A percentile compares a stretch with the other conserved stretches of the same genome.
Conservation (phyloP, 768 basidiomycete genomes). For the Hygrophorus russula region DNA sequence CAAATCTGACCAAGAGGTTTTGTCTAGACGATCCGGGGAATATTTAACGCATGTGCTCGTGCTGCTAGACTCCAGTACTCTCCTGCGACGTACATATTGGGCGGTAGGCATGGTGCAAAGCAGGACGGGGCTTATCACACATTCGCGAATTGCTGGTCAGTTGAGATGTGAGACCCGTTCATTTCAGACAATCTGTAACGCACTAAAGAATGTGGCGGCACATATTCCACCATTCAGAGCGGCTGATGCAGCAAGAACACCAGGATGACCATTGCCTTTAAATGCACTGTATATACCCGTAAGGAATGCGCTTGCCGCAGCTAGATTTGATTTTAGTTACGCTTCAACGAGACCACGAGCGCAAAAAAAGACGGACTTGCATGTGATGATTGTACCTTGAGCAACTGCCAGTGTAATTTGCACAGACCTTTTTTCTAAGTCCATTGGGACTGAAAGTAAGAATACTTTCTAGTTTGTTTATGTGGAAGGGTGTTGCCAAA, state of each 20-base stretch:
- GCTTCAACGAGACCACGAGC: slow-evolving; percentile 14
- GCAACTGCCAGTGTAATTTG: slow-evolving; percentile 28
- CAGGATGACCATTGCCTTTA: slow-evolving; percentile 33
- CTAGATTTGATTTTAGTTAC: slow-evolving; percentile 24
- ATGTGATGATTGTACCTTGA: slow-evolving; percentile 54
- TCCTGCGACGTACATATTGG: slow-evolving; percentile 35
- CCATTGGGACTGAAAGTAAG: not conserved
- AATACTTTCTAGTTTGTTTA: not conserved
- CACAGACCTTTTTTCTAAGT: slow-evolving; percentile 15
- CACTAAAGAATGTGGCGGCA: slow-evolving; percentile 72
- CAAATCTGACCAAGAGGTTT: slow-evolving; percentile 38
- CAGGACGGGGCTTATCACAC: slow-evolving; percentile 55
- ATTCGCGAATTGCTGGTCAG: slow-evolving; percentile 60
- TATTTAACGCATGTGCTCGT: too few relatives aligned
- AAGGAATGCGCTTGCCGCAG: slow-evolving; percentile 40
- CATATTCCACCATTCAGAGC: slow-evolving; percentile 64
- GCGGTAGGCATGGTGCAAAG: slow-evolving; percentile 32
- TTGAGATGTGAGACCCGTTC: not conserved
- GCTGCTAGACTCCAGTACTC: slow-evolving; percentile 12
- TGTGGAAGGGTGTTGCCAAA: not conserved
- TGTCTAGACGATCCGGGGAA: slow-evolving; percentile 3
- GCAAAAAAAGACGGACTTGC: slow-evolving; percentile 58
- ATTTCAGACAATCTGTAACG: slow-evolving; percentile 15
- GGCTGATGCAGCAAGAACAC: slow-evolving; percentile 43
- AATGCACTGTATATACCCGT: slow-evolving; percentile 35